Percentiles rank a stretch among this genome's conserved stretches.
Conservation (phyloP, 495 filamentous ascomycete genomes). For the Aeminium ludgeri region DNA sequence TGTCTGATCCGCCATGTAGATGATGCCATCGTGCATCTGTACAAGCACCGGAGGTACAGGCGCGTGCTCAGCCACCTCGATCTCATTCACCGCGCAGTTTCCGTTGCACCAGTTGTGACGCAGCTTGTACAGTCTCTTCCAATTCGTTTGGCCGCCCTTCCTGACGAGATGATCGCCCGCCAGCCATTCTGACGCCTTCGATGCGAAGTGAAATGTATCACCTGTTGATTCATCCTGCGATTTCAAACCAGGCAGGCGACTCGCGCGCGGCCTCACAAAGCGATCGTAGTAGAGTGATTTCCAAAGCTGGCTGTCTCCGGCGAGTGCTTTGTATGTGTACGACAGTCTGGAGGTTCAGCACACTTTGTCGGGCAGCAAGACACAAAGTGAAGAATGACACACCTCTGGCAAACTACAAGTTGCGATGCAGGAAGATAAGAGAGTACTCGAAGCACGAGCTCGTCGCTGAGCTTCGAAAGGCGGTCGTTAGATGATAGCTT, state of each 20-base stretch:
- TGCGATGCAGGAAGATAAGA: conserved; percentile 53
- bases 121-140: conserved; percentile 83
- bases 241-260: conserved; percentile 53
- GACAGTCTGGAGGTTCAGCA: conserved; percentile 40
- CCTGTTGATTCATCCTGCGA: conserved; percentile 23
- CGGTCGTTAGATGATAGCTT: conserved; percentile 24
- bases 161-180: conserved; percentile 46
- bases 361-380: not conserved
- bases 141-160: conserved; percentile 41
- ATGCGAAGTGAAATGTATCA: conserved; percentile 45
- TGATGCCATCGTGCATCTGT: conserved; percentile 53
- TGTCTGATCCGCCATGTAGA: conserved; percentile 57
- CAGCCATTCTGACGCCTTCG: conserved; percentile 66
- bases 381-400: conserved; percentile 8
- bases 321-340: conserved; percentile 55
- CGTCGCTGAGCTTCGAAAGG: conserved; percentile 59
- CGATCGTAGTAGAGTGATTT: conserved; percentile 73
- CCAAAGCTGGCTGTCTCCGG: conserved; percentile 79
- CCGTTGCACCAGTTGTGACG: conserved; percentile 85
- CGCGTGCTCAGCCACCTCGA: conserved; percentile 42
- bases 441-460: conserved; percentile 72
- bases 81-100: conserved; percentile 60
- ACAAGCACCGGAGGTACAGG: conserved; percentile 45
- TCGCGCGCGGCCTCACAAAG: conserved; percentile 73
- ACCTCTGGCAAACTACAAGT: conserved; percentile 54